Conservation (phyloP, 805 yeast genomes). For the Pichia eremophila region DNA sequence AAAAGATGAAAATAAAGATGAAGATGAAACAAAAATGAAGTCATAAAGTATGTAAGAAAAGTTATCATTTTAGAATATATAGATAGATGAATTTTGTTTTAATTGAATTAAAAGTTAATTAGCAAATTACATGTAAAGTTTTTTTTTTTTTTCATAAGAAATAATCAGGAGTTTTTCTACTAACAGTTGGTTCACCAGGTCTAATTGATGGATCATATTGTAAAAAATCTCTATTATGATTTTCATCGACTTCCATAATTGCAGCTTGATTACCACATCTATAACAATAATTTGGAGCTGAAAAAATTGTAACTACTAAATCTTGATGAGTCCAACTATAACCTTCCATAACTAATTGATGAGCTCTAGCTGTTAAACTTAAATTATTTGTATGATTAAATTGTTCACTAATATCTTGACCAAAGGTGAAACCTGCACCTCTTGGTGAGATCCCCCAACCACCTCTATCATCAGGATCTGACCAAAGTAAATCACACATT, state of each 20-base stretch:
- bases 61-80: neutral
- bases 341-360: slow-evolving; percentile 97
- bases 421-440: slow-evolving; percentile 98
- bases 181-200: slow-evolving; percentile 96
- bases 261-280: slow-evolving; percentile 98
- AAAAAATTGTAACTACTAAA: slow-evolving; percentile 84
- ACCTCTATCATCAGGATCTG: slow-evolving; percentile 95
- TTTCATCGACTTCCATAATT: slow-evolving; percentile 95
- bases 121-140: neutral
- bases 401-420: slow-evolving; percentile 88
- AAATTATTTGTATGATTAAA: slow-evolving; percentile 87
- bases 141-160: slow-evolving; percentile 47
- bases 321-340: slow-evolving; percentile 93
- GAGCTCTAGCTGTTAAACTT: slow-evolving; percentile 85
- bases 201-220: slow-evolving; percentile 96
- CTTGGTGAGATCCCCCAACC: slow-evolving; percentile 98
- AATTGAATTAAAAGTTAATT: no score
- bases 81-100: no score
- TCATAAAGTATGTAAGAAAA: neutral
- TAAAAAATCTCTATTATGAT: slow-evolving; percentile 80
- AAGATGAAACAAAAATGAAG: neutral
- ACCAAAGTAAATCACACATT: slow-evolving; percentile 94
- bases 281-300: slow-evolving; percentile 95
- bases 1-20: slow-evolving; percentile 1
- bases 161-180: slow-evolving; percentile 95